Conservation (phyloP, 2,329 filamentous ascomycete genomes). For the Hypoxylon sp. region DNA sequence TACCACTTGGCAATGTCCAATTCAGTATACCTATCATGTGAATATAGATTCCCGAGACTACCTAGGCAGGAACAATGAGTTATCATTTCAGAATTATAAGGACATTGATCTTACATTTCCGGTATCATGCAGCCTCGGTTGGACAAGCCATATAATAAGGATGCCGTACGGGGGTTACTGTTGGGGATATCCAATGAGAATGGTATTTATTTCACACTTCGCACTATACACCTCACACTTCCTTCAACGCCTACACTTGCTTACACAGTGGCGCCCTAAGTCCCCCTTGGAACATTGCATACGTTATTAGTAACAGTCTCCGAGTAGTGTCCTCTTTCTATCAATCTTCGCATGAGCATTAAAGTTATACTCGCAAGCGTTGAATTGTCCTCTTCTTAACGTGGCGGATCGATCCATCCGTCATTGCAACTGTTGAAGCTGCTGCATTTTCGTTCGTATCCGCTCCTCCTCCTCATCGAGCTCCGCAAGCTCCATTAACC, state of each 20-base stretch:
- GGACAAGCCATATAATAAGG: background rate
- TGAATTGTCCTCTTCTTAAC: background rate
- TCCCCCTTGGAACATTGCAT: background rate
- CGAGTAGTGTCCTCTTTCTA: background rate
- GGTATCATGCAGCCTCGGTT: background rate
- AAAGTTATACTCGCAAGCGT: background rate
- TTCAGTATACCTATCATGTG: background rate
- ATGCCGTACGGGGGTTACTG: background rate
- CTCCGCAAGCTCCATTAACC: slow-evolving; percentile 32
- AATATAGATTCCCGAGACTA: background rate
- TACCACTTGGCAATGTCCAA: background rate
- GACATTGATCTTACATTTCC: background rate
- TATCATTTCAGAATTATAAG: background rate
- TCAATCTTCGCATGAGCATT: background rate
- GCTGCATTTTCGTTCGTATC: slow-evolving; percentile 32
- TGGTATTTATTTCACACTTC: background rate
- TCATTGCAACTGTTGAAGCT: slow-evolving; percentile 25
- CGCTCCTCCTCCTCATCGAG: slow-evolving; percentile 37
- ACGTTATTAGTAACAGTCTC: background rate
- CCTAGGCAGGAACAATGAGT: background rate
- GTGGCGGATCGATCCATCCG: background rate
- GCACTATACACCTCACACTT: no score
- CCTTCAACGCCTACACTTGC: background rate
- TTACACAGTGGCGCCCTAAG: background rate
- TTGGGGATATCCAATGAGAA: background rate